phyloP scores from a whole-genome alignment of 2,329 filamentous ascomycete genomes.

The Purpureocillium takamizusanense region DNA sequence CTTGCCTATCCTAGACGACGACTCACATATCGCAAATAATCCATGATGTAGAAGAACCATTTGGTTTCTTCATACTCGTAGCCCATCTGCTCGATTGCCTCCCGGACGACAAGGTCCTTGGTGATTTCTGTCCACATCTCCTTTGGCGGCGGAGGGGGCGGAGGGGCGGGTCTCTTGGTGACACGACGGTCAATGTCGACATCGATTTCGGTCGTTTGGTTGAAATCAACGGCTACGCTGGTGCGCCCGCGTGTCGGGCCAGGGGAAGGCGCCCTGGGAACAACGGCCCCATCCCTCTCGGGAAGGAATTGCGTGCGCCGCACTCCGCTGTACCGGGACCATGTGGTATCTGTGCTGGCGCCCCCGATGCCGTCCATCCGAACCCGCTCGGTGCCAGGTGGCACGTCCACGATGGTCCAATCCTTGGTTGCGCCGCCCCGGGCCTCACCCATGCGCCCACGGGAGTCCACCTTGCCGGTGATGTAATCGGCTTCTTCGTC shows the following conservation, averaged over 20 bases:
- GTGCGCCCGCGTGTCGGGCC: slow-evolving; percentile 25
- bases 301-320: slow-evolving; percentile 65
- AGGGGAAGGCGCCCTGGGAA: slow-evolving; percentile 17
- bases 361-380: slow-evolving; percentile 72
- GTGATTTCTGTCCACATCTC: slow-evolving; percentile 96
- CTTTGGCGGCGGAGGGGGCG: slow-evolving; percentile 36
- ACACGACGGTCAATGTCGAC: slow-evolving; percentile 43
- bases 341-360: slow-evolving; percentile 66
- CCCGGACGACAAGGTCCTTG: slow-evolving; percentile 78
- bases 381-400: slow-evolving; percentile 74
- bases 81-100: slow-evolving; percentile 75
- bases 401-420: slow-evolving; percentile 78
- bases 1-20: background rate
- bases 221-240: slow-evolving; percentile 37
- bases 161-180: slow-evolving; percentile 24
- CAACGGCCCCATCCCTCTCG: slow-evolving; percentile 44
- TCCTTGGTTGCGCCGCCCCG: slow-evolving; percentile 64
- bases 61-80: slow-evolving; percentile 90
- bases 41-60: slow-evolving; percentile 84
- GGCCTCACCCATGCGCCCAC: slow-evolving; percentile 63
- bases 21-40: slow-evolving; percentile 81
- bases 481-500: slow-evolving; percentile 59
- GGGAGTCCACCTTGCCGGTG: slow-evolving; percentile 43
- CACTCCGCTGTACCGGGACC: slow-evolving; percentile 72
- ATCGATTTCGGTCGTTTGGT: slow-evolving; percentile 38